Base-by-base conservation (phyloP, 257 asterid genomes). In the Forsythia suspensa region DNA sequence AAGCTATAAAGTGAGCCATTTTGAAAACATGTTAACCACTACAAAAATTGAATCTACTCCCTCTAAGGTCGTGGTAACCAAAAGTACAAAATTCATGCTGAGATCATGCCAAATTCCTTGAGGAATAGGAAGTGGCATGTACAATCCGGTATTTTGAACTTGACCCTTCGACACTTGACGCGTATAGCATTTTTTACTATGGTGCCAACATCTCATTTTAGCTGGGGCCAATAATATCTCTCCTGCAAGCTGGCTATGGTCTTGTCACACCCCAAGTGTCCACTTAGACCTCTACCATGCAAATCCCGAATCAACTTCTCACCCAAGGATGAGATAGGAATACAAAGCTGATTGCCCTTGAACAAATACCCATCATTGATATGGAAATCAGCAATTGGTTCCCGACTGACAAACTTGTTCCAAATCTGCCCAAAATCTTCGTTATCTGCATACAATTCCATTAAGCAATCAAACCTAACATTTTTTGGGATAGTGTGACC, bases 11-110 rank as follows among this genome's bases (percentile, higher is more conserved):
- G 2, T 79, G 69, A 8, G 46, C 68, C 15, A 61, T 73, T 3
- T 79, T 73, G 78, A 59, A 36, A 79, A 79, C 3, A 68, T 10
- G 8, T 79, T 48, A 21, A 79, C 78, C 66, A 79, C 77, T 0
- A 43, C 8, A 79, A 55, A 6, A 29, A 29, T 1, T 29, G 34
- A 29, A 29, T 29, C 1, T 29, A 29, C 34, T 29, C 34, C 1
- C 48, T 66, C 4, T 73, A 70, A 0, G 74, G 63, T n/a, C 42
- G 11, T 4, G 68, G 70, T 1, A 72, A 40, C 6, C 74, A 68
- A 11, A 65, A 5, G 1, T n/a, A 73, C 48, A 10, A 79, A 61
- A 20, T 73, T 55, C 78, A 73, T 29, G 0, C 37, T 15, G 11
- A 70, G 12, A 34, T 72, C 73, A 34, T 63, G 36, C 69, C 71